Percentiles rank a stretch among this genome's conserved stretches.
phyloP scores from a whole-genome alignment of 192 early-diverging fungal species.

The Phlyctochytrium planicorne region DNA sequence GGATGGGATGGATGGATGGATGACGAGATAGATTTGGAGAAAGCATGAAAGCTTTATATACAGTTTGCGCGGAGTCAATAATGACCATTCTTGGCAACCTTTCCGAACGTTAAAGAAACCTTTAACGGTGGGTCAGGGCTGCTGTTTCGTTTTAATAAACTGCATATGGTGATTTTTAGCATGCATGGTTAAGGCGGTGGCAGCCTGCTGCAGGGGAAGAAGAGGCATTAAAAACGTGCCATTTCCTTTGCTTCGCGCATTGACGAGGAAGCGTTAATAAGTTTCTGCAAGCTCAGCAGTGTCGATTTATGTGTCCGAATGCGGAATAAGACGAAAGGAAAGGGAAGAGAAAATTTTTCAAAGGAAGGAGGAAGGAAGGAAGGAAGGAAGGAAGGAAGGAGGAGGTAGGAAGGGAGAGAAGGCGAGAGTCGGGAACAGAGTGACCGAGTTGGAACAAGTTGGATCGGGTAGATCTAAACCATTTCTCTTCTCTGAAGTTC shows the following conservation, averaged over 20 bases:
- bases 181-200: neutral
- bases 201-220: neutral
- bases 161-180: neutral
- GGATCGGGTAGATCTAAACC: too few species aligned
- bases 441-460: too few species aligned
- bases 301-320: too few species aligned
- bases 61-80: neutral
- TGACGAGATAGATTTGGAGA: too few species aligned
- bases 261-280: neutral
- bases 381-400: too few species aligned
- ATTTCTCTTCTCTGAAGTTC: neutral
- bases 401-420: too few species aligned
- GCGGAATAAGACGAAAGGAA: neutral
- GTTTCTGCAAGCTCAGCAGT: too few species aligned
- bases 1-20: neutral
- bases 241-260: neutral
- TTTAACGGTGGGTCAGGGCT: too few species aligned
- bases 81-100: neutral
- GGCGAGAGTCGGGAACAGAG: too few species aligned
- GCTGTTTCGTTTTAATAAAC: too few species aligned
- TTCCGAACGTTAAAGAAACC: too few species aligned
- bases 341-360: neutral
- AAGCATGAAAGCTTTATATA: neutral
- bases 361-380: neutral
- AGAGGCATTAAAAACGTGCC: neutral